Conservation (phyloP, 306 rosid species). For the Trifolium repens region DNA sequence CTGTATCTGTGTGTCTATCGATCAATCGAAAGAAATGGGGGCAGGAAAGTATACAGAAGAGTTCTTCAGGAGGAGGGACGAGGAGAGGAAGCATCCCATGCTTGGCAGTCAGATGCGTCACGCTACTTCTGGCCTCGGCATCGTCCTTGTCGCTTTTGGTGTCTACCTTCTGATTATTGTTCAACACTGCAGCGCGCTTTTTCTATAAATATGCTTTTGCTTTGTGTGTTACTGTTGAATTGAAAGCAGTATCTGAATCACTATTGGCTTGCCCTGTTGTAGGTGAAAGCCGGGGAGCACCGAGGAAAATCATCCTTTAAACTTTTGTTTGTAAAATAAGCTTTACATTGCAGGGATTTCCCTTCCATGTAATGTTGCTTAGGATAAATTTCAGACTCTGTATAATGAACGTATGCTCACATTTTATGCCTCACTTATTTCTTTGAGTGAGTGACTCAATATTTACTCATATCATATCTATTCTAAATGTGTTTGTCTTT, state of each 20-base stretch:
- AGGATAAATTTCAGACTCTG: slow-evolving; percentile 19
- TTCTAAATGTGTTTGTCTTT: not conserved
- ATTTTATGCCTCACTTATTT: not conserved
- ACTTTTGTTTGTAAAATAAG: slow-evolving; percentile 20
- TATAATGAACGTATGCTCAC: not conserved
- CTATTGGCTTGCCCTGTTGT: slow-evolving; percentile 31
- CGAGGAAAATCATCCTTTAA: not conserved
- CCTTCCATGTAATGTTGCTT: slow-evolving; percentile 22
- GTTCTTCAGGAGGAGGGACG: slow-evolving; percentile 90
- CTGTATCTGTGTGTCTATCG: too few species aligned
- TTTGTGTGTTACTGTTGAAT: too few species aligned
- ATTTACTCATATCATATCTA: not conserved
- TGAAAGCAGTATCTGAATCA: not conserved
- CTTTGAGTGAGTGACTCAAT: not conserved
- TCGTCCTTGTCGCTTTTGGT: slow-evolving; percentile 89
- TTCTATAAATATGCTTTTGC: too few species aligned
- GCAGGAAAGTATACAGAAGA: slow-evolving; percentile 60
- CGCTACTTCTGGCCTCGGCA: slow-evolving; percentile 91
- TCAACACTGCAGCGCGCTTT: too few species aligned
- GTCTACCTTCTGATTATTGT: slow-evolving; percentile 43
- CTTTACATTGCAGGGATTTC: slow-evolving; percentile 16
- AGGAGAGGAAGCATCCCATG: slow-evolving; percentile 97
- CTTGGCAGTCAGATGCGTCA: slow-evolving; percentile 77
- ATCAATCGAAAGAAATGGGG: slow-evolving; percentile 8
- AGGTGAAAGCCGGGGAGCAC: slow-evolving; percentile 49